phyloP scores from a whole-genome alignment of 352 stramenopile species.

The Globisporangium rhizosaccharum region DNA sequence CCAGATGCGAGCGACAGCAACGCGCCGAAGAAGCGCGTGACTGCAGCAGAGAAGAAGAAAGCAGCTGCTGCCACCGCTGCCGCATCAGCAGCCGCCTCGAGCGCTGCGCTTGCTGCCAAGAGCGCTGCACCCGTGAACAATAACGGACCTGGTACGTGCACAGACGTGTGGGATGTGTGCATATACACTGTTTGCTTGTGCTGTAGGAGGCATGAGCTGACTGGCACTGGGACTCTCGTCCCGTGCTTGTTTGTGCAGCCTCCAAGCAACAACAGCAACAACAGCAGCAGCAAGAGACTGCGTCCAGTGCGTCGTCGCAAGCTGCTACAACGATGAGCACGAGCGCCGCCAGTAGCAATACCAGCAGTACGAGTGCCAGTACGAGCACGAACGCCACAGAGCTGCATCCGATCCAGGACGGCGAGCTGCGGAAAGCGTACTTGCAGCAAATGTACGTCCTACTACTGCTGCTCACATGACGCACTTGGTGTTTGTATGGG shows the following conservation, averaged over 20 bases:
- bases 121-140: not conserved
- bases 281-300: not conserved
- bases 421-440: constrained; percentile 32
- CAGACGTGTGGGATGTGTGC: too few relatives aligned
- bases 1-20: constrained; percentile 13
- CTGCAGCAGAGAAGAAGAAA: constrained; percentile 15
- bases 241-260: too few relatives aligned
- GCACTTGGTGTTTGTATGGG: not conserved
- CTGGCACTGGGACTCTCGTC: too few relatives aligned
- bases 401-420: constrained; percentile 24
- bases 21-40: constrained; percentile 10
- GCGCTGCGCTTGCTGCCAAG: not conserved
- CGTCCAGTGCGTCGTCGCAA: not conserved
- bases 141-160: too few relatives aligned
- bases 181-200: too few relatives aligned
- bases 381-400: constrained; percentile 4
- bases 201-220: too few relatives aligned
- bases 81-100: not conserved
- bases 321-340: not conserved
- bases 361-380: not conserved
- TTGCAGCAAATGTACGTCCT: constrained; percentile 41
- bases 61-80: not conserved
- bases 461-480: not conserved
- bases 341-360: not conserved
- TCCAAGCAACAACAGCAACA: not conserved